These are phyloP conservation scores for Penicillium sp. DNA, from an alignment of 2,329 filamentous ascomycete genomes.

Conservation along the genomic window DNA sequence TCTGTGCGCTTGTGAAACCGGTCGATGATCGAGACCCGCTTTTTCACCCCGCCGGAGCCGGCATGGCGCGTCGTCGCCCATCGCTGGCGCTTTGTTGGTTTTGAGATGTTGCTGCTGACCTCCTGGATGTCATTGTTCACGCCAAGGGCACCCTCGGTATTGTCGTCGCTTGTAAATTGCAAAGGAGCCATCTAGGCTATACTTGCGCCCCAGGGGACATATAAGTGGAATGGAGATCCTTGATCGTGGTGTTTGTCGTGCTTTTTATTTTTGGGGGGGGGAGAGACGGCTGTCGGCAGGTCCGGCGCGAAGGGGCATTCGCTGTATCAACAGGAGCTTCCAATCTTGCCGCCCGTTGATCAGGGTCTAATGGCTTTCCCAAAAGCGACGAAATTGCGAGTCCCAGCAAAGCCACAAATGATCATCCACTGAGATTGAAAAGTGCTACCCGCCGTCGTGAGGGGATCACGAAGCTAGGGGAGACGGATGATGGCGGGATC, in stretches of 20 bases:
- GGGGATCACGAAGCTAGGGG: neutral
- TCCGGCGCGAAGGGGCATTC: conserved; percentile 22
- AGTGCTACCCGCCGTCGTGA: neutral
- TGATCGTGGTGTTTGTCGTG: neutral
- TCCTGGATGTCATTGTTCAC: conserved; percentile 20
- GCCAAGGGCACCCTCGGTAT: conserved; percentile 19
- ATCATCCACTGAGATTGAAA: conserved; percentile 3
- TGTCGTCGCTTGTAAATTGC: conserved; percentile 28
- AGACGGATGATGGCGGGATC: conserved; percentile 10
- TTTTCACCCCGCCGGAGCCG: conserved; percentile 66
- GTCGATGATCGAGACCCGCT: conserved; percentile 76
- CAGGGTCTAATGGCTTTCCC: too few relatives aligned
- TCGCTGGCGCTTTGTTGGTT: conserved; percentile 71
- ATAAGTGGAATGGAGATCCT: conserved; percentile 16
- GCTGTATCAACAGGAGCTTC: conserved; percentile 14
- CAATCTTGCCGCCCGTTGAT: too few relatives aligned
- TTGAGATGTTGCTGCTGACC: conserved; percentile 47
- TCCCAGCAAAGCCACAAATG: neutral
- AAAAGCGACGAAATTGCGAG: conserved; percentile 16
- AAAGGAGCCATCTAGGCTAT: conserved; percentile 36
- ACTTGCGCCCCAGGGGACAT: conserved; percentile 24
- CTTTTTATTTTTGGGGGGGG: too few relatives aligned
- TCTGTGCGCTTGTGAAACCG: conserved; percentile 60
- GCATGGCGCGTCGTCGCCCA: conserved; percentile 93
- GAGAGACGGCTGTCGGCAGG: neutral